A percentile compares a stretch with the other conserved stretches of the same genome.
Evolutionary conservation across 1,284 basidiomycete species (phyloP).

Genomic region (Pseudozyma flocculosa): DNA sequence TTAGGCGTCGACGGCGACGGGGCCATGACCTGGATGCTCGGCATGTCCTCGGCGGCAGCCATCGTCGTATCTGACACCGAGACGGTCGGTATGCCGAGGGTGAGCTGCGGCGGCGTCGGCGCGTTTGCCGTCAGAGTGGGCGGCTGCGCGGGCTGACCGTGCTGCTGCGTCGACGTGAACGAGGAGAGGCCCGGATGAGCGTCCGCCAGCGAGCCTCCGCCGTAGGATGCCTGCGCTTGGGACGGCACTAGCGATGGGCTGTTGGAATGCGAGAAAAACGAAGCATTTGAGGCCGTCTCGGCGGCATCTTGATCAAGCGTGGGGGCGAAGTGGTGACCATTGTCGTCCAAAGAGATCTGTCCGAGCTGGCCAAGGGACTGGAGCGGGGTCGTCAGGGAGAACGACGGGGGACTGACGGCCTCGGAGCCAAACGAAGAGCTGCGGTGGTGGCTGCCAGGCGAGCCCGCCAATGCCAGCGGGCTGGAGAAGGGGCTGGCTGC

Average conservation of each 20-base stretch:
- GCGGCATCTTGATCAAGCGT: constrained; percentile 14
- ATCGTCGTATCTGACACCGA: constrained; percentile 25
- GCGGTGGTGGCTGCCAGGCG: constrained; percentile 17
- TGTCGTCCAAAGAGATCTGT: constrained; percentile 26
- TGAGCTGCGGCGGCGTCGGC: constrained; percentile 13
- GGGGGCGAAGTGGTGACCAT: constrained; percentile 14
- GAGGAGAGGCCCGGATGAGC: too few species aligned
- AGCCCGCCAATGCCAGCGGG: constrained; percentile 10
- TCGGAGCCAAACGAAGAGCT: constrained; percentile 24
- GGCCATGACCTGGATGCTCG: constrained; percentile 39
- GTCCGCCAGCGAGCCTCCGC: too few species aligned
- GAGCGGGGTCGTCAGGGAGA: constrained; percentile 1
- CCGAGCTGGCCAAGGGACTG: constrained; percentile 28
- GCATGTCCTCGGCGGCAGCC: constrained; percentile 22
- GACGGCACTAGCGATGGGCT: background rate
- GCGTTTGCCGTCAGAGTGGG: constrained; percentile 1
- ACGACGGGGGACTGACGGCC: constrained; percentile 9
- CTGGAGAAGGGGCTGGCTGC: constrained; percentile 22
- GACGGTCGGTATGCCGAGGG: constrained; percentile 24
- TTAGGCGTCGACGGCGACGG: constrained; percentile 31
- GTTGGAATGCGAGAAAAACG: background rate
- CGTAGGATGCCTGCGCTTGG: too few species aligned
- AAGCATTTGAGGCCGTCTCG: constrained; percentile 1
- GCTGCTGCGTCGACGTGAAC: too few species aligned
- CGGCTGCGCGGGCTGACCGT: too few species aligned